A percentile compares a stretch with the other conserved stretches of the same genome.
Evolutionary conservation across 2,329 filamentous ascomycete species (phyloP).

Genomic region (Lasiodiplodia sp.): DNA sequence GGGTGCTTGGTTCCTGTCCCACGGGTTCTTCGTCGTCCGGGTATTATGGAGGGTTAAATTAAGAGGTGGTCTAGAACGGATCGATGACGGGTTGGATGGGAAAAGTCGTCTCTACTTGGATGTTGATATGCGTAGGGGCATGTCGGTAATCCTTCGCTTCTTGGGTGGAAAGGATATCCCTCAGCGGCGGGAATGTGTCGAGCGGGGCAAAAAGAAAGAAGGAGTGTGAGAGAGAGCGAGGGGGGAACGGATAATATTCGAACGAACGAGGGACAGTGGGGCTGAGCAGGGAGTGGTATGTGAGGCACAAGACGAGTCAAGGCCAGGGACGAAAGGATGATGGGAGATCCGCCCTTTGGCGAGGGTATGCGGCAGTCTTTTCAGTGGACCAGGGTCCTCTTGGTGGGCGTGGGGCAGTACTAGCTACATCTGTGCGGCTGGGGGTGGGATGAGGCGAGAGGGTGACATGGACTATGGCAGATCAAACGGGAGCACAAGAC

Average conservation of each 20-base stretch:
- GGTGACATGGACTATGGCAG: constrained; percentile 2
- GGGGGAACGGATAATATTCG: not conserved
- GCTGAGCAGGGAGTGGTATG: constrained; percentile 1
- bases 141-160: constrained; percentile 6
- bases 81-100: not conserved
- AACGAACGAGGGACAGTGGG: constrained; percentile 9
- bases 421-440: constrained; percentile 12
- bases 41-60: not conserved
- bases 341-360: constrained; percentile 1
- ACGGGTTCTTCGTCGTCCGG: not conserved
- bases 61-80: not conserved
- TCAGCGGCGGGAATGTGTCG: not conserved
- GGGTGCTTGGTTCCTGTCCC: not conserved
- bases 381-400: constrained; percentile 1
- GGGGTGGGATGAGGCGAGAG: constrained; percentile 13
- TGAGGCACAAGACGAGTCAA: constrained; percentile 21
- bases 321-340: constrained; percentile 1
- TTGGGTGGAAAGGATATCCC: not conserved
- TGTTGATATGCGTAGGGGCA: not conserved
- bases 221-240: not conserved
- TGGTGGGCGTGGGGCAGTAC: constrained; percentile 1
- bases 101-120: not conserved
- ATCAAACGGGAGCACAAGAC: constrained; percentile 9
- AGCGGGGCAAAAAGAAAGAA: not conserved
- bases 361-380: constrained; percentile 3